Percentiles rank a stretch among this genome's conserved stretches.
These are phyloP conservation scores for Boletus pseudopeckii DNA, from an alignment of 768 basidiomycete genomes.

Conservation along the genomic window DNA sequence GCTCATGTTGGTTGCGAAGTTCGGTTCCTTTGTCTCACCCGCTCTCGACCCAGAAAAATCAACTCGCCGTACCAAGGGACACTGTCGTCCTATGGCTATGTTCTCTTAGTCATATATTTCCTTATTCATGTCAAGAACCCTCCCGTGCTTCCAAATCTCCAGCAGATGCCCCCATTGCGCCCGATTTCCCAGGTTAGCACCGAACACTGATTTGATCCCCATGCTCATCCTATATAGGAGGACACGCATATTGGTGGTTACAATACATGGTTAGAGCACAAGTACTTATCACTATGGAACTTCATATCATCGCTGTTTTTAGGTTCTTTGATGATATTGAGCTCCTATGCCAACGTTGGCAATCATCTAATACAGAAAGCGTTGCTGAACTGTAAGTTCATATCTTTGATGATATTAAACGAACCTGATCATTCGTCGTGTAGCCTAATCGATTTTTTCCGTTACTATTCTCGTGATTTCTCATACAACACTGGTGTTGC, in stretches of 20 bases:
- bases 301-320: conserved; percentile 7
- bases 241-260: conserved; percentile 76
- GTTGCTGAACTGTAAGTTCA: conserved; percentile 84
- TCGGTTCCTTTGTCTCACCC: neutral
- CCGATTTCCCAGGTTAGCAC: conserved; percentile 70
- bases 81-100: conserved; percentile 95
- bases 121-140: conserved; percentile 97
- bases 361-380: conserved; percentile 86
- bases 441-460: conserved; percentile 96
- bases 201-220: conserved; percentile 6
- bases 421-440: conserved; percentile 8
- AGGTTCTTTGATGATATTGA: conserved; percentile 99
- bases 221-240: conserved; percentile 44
- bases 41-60: conserved; percentile 68
- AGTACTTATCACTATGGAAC: conserved; percentile 3
- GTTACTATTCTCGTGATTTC: conserved; percentile 93
- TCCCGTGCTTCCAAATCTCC: conserved; percentile 92
- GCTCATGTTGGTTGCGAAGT: neutral
- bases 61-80: conserved; percentile 98
- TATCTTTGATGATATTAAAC: neutral
- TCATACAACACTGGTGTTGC: conserved; percentile 87
- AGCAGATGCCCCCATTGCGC: conserved; percentile 88
- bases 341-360: conserved; percentile 86
- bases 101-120: conserved; percentile 96
- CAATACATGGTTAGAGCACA: conserved; percentile 65